phyloP scores from a whole-genome alignment of 2,329 filamentous ascomycete species.

The Cytospora chrysosperma region DNA sequence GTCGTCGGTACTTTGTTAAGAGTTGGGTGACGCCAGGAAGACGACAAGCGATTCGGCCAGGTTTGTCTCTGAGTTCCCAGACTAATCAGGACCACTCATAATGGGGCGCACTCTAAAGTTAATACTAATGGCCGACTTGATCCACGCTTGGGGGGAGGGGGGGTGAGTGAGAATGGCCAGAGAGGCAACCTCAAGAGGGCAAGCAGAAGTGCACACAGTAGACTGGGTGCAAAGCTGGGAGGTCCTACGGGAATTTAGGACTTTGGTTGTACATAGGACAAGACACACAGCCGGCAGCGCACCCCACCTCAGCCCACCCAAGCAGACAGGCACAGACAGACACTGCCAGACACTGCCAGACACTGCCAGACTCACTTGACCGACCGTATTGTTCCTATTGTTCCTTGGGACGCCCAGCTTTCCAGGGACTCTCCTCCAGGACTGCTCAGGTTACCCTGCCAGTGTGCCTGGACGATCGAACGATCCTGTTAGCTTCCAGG shows the following conservation, averaged over 20 bases:
- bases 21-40: not conserved
- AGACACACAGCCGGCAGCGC: not conserved
- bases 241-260: not conserved
- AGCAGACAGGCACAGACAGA: no score
- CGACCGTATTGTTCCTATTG: not conserved
- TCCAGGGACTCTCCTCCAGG: no score
- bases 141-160: not conserved
- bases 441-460: not conserved
- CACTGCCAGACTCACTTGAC: not conserved
- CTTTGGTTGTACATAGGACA: not conserved
- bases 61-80: not conserved
- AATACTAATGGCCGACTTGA: constrained; percentile 3
- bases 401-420: no score
- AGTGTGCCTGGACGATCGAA: not conserved
- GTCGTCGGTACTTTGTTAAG: not conserved
- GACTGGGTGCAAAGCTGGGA: no score
- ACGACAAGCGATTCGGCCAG: not conserved
- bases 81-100: constrained; percentile 1
- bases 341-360: no score
- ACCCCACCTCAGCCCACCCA: not conserved
- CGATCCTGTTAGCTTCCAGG: not conserved
- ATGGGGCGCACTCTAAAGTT: not conserved
- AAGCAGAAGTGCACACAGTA: not conserved
- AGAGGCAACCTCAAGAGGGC: constrained; percentile 6
- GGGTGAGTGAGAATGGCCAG: not conserved